Base-by-base conservation (phyloP, 768 basidiomycete genomes). In the Jaapia argillacea region DNA sequence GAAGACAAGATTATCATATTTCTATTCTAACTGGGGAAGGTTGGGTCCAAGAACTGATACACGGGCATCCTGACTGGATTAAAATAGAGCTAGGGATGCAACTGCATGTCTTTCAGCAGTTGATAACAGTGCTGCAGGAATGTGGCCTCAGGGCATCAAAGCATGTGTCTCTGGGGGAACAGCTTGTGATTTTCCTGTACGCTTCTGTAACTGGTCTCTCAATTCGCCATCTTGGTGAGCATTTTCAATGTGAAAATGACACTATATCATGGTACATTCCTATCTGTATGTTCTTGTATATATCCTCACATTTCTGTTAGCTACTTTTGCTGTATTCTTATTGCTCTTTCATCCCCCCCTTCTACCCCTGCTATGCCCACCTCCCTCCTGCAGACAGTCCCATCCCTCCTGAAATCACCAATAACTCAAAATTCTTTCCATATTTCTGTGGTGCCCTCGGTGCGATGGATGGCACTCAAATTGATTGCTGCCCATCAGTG, bases 381-480 rank as follows among this genome's bases (percentile, higher is more conserved):
- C 49, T 50, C 1, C 48, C 48, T 7, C 35, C 47, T 23, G 36
- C 12, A 3, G 24, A 47, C 25, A 42, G 43, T 39, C 48, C 53
- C 2, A 38, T 54, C n/a, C 57, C 57, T 24, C 10, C 38, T 0
- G 45, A 51, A 6, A 65, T 68, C n/a, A 12, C 1, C 0, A n/a
- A 50, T 26, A 56, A 66, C 43, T 48, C 58, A n/a, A 55, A 59
- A 38, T 54, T 61, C 39, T 66, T 42, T 43, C 67, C 62, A 0
- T 67, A 47, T 43, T 66, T 69, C 41, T 36, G 45, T 24, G 46
- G 55, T 24, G 55, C 56, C 18, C 40, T 57, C 31, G 59, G 61
- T 2, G 57, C 60, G 0, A 55, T 69, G 42, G 64, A 67, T 54
- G 60, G 67, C 2, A 57, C 62, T 0, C 57, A 63, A 26, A 51